A percentile compares a stretch with the other conserved stretches of the same genome.
Evolutionary conservation across 306 rosid genomes (phyloP).

Genomic region (Ceratonia siliqua): DNA sequence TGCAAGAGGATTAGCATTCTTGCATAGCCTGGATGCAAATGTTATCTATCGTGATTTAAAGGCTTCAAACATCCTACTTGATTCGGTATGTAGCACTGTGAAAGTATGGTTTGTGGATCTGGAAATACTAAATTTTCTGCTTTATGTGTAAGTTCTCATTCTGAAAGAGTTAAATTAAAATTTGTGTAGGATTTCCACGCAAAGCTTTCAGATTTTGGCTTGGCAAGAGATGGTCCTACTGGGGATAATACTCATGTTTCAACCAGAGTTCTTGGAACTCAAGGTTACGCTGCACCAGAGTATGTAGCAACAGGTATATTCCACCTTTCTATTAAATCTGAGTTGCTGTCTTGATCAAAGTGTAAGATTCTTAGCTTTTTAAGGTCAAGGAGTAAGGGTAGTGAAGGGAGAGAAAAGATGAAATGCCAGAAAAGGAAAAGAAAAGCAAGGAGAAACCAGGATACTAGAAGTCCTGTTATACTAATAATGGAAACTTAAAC

Average conservation of each 20-base stretch:
- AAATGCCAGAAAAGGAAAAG: neutral
- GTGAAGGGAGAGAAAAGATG: neutral
- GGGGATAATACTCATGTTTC: conserved; percentile 96
- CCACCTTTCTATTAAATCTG: neutral
- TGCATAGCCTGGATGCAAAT: conserved; percentile 69
- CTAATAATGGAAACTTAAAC: neutral
- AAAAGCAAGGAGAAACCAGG: neutral
- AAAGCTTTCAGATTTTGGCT: conserved; percentile 87
- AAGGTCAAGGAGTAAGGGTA: neutral
- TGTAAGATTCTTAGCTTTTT: neutral
- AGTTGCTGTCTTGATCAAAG: conserved; percentile 6
- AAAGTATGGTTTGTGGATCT: conserved; percentile 12
- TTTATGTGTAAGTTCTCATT: conserved; percentile 9
- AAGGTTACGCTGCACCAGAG: conserved; percentile 97
- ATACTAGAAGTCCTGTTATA: neutral
- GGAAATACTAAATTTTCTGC: neutral
- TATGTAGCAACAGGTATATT: conserved; percentile 86
- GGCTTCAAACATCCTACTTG: conserved; percentile 91
- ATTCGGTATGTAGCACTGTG: conserved; percentile 58
- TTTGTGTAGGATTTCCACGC: conserved; percentile 79
- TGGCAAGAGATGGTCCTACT: conserved; percentile 97
- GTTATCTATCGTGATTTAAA: conserved; percentile 88
- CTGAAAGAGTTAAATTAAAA: conserved; percentile 26
- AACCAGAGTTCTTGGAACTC: conserved; percentile 86
- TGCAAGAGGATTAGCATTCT: conserved; percentile 73